Conservation (phyloP, 768 basidiomycete genomes). For the Steccherinum ochraceum region DNA sequence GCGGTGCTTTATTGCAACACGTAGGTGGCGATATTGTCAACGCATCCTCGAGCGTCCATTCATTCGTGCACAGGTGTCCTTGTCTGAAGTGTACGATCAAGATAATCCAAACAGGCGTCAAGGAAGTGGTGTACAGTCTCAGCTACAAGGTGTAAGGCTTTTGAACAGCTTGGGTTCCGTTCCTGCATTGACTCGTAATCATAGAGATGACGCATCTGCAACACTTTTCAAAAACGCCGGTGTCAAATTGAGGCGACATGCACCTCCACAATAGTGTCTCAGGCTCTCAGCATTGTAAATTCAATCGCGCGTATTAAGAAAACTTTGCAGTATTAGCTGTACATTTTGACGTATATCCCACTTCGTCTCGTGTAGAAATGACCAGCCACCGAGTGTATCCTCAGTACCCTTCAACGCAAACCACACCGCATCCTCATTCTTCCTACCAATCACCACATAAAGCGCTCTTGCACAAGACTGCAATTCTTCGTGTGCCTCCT, state of each 20-base stretch:
- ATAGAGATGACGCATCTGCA: slow-evolving; percentile 84
- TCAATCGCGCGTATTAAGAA: not conserved
- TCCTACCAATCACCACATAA: slow-evolving; percentile 50
- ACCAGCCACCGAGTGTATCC: slow-evolving; percentile 31
- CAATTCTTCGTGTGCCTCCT: slow-evolving; percentile 64
- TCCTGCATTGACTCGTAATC: not conserved
- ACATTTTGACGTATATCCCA: slow-evolving; percentile 57
- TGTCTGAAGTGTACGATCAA: slow-evolving; percentile 96
- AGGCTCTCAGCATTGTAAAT: not conserved
- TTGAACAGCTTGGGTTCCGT: not conserved
- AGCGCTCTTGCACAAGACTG: slow-evolving; percentile 59
- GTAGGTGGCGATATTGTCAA: slow-evolving; percentile 40
- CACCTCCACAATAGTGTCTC: slow-evolving; percentile 30
- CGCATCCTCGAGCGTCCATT: not conserved
- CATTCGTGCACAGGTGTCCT: slow-evolving; percentile 64
- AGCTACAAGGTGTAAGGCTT: slow-evolving; percentile 86
- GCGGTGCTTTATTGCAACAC: slow-evolving; percentile 98
- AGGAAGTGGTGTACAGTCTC: slow-evolving; percentile 89
- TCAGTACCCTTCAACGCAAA: slow-evolving; percentile 56
- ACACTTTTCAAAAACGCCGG: slow-evolving; percentile 73
- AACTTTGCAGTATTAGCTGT: slow-evolving; percentile 10
- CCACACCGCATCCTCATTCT: slow-evolving; percentile 85
- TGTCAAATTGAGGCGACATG: slow-evolving; percentile 70
- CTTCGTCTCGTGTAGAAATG: slow-evolving; percentile 45
- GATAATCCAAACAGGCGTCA: slow-evolving; percentile 92